Conservation (phyloP, 345 rosid species). For the Noccaea bulbosa region DNA sequence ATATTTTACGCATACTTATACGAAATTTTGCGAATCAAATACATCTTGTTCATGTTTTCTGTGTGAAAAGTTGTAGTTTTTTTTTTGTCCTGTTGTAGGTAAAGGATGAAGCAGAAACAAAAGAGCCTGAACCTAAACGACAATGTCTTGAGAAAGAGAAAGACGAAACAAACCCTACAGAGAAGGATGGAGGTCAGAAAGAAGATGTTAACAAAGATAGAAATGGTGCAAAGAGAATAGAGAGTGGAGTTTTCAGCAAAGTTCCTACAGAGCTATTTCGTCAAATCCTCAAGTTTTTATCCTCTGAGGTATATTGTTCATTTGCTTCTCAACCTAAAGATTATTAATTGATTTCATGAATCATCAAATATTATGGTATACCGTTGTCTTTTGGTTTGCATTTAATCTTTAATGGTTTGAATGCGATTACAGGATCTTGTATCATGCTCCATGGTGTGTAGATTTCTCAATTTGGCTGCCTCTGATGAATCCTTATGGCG, state of each 20-base stretch:
- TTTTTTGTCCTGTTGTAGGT: conserved; percentile 41
- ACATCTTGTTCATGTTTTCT: background rate
- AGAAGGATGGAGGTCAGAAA: conserved; percentile 34
- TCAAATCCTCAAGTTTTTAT: conserved; percentile 86
- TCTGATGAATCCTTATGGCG: conserved; percentile 95
- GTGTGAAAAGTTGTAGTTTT: conserved; percentile 16
- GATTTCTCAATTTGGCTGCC: conserved; percentile 71
- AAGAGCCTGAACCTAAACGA: conserved; percentile 58
- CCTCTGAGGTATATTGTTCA: conserved; percentile 70
- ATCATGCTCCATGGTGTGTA: conserved; percentile 82
- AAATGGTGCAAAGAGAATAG: conserved; percentile 51
- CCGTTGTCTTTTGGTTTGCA: background rate
- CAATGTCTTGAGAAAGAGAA: conserved; percentile 46
- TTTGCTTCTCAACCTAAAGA: conserved; percentile 4
- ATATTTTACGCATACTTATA: background rate
- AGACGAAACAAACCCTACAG: conserved; percentile 29
- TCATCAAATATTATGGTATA: background rate
- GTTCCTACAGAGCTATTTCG: conserved; percentile 82
- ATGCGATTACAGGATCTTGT: conserved; percentile 70
- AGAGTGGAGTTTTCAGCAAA: conserved; percentile 69
- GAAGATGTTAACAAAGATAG: conserved; percentile 27
- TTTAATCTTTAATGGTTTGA: conserved; percentile 11
- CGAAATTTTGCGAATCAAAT: background rate
- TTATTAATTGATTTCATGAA: background rate
- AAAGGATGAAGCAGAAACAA: conserved; percentile 35